Percentiles rank a stretch among this genome's conserved stretches.
Evolutionary conservation across 2,329 filamentous ascomycete genomes (phyloP).

Genomic region (Lasiodiplodia sp.): DNA sequence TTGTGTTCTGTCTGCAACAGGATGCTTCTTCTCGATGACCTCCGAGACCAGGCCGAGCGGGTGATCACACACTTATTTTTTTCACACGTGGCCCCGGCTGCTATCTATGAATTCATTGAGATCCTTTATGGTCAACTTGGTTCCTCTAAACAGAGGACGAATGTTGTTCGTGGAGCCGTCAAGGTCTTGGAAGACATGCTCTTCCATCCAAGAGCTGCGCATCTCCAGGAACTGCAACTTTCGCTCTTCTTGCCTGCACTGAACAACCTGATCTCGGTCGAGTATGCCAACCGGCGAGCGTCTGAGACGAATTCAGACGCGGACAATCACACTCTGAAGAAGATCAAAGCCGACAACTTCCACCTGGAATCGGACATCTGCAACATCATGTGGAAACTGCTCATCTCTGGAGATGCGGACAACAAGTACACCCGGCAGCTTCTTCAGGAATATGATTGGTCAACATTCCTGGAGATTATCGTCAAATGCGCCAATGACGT

Average conservation of each 20-base stretch:
- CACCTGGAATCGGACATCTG: conserved; percentile 27
- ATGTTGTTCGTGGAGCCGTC: conserved; percentile 64
- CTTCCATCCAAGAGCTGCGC: conserved; percentile 25
- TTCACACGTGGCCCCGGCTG: conserved; percentile 76
- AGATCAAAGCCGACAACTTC: conserved; percentile 25
- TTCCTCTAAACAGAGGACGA: conserved; percentile 42
- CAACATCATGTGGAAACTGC: conserved; percentile 28
- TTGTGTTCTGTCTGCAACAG: conserved; percentile 66
- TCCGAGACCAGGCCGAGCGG: conserved; percentile 72
- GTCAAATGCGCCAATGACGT: conserved; percentile 27
- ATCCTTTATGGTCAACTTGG: conserved; percentile 57
- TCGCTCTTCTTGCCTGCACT: conserved; percentile 31
- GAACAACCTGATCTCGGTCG: conserved; percentile 22
- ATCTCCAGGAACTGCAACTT: conserved; percentile 31
- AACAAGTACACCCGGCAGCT: conserved; percentile 28
- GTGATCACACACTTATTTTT: conserved; percentile 73
- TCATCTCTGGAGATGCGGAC: conserved; percentile 11
- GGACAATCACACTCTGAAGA: conserved; percentile 4
- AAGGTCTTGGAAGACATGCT: conserved; percentile 57
- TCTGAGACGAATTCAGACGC: conserved; percentile 9
- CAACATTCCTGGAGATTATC: conserved; percentile 23
- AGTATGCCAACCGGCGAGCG: conserved; percentile 12
- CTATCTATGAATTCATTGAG: conserved; percentile 70
- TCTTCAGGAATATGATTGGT: conserved; percentile 26
- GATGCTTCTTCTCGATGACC: conserved; percentile 67